Evolutionary conservation across 1,139 yeast species (phyloP).

Genomic region (Candida pseudoviswanathii): DNA sequence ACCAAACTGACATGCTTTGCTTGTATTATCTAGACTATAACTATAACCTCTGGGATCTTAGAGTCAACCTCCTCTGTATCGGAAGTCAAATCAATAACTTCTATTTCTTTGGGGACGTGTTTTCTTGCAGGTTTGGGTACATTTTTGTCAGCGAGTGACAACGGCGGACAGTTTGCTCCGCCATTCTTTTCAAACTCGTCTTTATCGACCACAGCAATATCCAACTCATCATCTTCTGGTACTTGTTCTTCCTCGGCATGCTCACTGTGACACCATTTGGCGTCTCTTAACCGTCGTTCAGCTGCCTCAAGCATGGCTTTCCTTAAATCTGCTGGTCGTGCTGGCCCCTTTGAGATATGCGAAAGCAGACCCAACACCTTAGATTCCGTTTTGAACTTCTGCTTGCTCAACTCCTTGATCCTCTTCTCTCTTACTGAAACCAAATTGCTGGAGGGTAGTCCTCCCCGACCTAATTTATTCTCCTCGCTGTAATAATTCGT

Average conservation of each 20-base stretch:
- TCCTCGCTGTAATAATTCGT: conserved; percentile 51
- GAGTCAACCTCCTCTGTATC: conserved; percentile 1
- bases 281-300: conserved; percentile 59
- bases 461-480: conserved; percentile 47
- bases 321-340: conserved; percentile 31
- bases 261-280: conserved; percentile 51
- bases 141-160: not conserved
- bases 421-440: conserved; percentile 40
- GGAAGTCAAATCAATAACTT: conserved; percentile 4
- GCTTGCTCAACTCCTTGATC: conserved; percentile 37
- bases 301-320: conserved; percentile 68
- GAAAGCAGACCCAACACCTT: conserved; percentile 33
- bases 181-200: conserved; percentile 1
- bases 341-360: conserved; percentile 12
- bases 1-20: not conserved
- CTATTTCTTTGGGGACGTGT: not conserved
- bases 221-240: conserved; percentile 39
- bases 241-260: conserved; percentile 24
- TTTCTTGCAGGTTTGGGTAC: not conserved
- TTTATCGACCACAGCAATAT: conserved; percentile 24
- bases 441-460: conserved; percentile 19
- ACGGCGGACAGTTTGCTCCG: not conserved
- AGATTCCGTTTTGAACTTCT: conserved; percentile 42
- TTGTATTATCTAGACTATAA: conserved; percentile 23
- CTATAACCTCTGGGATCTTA: conserved; percentile 18